A percentile compares a stretch with the other conserved stretches of the same genome.
Evolutionary conservation across 306 rosid species (phyloP).

Genomic region (Cucurbita ficifolia): DNA sequence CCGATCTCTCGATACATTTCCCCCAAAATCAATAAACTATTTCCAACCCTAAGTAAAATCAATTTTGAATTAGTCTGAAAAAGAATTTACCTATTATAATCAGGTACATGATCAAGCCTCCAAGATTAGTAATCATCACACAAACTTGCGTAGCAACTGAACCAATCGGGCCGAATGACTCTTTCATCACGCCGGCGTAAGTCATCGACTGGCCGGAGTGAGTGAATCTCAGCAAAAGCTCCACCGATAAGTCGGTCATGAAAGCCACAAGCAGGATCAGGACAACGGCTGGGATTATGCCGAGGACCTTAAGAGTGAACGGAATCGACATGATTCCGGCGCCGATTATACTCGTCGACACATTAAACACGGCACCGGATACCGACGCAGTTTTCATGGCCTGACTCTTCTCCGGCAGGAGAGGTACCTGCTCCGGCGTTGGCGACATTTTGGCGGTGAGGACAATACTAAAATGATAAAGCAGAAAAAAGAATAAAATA

Average conservation of each 20-base stretch:
- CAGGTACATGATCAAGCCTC: constrained; percentile 59
- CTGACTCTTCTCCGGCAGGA: constrained; percentile 15
- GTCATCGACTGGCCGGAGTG: constrained; percentile 51
- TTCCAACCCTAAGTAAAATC: background rate
- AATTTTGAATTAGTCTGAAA: background rate
- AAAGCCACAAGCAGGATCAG: constrained; percentile 45
- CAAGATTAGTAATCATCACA: constrained; percentile 58
- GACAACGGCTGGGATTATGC: constrained; percentile 46
- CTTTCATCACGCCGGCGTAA: constrained; percentile 80
- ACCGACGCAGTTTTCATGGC: constrained; percentile 23
- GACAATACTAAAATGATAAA: background rate
- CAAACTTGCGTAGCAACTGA: constrained; percentile 43
- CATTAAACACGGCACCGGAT: constrained; percentile 67
- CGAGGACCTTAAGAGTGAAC: constrained; percentile 66
- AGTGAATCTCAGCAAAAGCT: constrained; percentile 68
- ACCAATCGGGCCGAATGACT: constrained; percentile 55
- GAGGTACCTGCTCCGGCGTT: constrained; percentile 28
- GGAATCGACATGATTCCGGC: constrained; percentile 96
- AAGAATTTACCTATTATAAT: constrained; percentile 58
- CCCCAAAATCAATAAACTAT: background rate
- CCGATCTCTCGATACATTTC: background rate
- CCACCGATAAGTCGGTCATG: constrained; percentile 57
- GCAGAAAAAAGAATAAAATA: background rate
- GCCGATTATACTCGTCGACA: constrained; percentile 69
- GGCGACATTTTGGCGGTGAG: constrained; percentile 41